Evolutionary conservation across 2,329 filamentous ascomycete species (phyloP), one percentile per base, ranked within the genome.

Genomic region (Ophioceras dolichostomum): DNA sequence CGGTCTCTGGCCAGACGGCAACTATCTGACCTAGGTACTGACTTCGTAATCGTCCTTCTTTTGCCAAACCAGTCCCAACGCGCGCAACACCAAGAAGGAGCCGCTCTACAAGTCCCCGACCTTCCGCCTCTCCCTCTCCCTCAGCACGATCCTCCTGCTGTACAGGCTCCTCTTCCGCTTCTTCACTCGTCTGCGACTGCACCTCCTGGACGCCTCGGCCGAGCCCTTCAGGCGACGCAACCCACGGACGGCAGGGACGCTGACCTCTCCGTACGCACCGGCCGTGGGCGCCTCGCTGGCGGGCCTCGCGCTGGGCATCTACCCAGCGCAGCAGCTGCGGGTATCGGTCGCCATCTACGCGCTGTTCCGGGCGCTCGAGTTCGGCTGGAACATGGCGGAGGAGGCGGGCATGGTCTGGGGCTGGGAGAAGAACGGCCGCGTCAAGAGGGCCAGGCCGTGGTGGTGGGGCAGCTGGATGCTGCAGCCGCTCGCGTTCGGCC

Each of bases 111-210:
- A 70, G 43, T 85, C 79, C 1, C 68, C 79, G 0, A 81, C 83
- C 18, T 65, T 91, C 36, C 75, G 87, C 39, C 68, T 94, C 9
- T 89, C 87, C 0, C 65, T 88, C 8, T 91, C 86, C 0, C 69
- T 95, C 12, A 88, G 87, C 13, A 73, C 83, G 3, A 86, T 95
- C 44, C 70, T 96, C 16, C 75, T 96, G 31, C 75, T 54, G 43
- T 91, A 98, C 56, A 78, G 91, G 21, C 68, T 94, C 1, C 76
- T 96, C 19, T 86, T 89, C 61, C 84, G 89, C 41, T 94, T 96
- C 67, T 83, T 96, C 49, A 73, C 74, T 19, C 76, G 85, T 20
- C 65, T 96, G 31, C 79, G 89, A 34, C 68, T 73, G 2, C 85
- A 86, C 45, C 68, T 98, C 4, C 75, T 93, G 30, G 79, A 82